A percentile compares a stretch with the other conserved stretches of the same genome.
Evolutionary conservation across 23 red algal genomes (phyloP).

Genomic region (Gracilaria gracilis): DNA sequence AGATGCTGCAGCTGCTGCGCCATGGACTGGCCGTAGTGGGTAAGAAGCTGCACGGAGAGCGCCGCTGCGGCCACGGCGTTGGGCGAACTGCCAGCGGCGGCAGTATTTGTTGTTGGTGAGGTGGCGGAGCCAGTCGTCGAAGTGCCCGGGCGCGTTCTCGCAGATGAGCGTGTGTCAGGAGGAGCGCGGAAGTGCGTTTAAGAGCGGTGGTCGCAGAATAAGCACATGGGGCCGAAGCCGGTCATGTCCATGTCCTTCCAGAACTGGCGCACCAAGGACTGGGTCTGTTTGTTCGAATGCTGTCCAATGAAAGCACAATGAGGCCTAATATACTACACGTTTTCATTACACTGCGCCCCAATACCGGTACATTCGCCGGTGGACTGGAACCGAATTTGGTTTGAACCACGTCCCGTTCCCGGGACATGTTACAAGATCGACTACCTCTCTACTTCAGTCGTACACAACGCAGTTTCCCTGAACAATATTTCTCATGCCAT

Average conservation of each 20-base stretch:
- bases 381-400: too few relatives aligned
- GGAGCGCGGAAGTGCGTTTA: conserved; percentile 39
- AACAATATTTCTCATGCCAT: too few relatives aligned
- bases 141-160: conserved; percentile 52
- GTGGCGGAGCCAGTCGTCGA: conserved; percentile 46
- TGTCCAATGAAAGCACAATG: too few relatives aligned
- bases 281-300: too few relatives aligned
- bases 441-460: too few relatives aligned
- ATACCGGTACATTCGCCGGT: too few relatives aligned
- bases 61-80: conserved; percentile 10
- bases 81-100: conserved; percentile 1
- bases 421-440: too few relatives aligned
- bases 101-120: conserved; percentile 68
- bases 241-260: conserved; percentile 55
- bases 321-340: too few relatives aligned
- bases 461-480: too few relatives aligned
- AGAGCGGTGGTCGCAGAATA: conserved; percentile 61
- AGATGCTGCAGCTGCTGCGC: conserved; percentile 14
- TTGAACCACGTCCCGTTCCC: too few relatives aligned
- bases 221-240: conserved; percentile 51
- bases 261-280: conserved; percentile 54
- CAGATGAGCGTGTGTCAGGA: conserved; percentile 69
- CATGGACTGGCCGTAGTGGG: background rate
- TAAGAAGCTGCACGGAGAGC: background rate
- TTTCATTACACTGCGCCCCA: too few relatives aligned